Evolutionary conservation across 2,329 filamentous ascomycete genomes (phyloP).

Genomic region (Sclerotinia spermophila): DNA sequence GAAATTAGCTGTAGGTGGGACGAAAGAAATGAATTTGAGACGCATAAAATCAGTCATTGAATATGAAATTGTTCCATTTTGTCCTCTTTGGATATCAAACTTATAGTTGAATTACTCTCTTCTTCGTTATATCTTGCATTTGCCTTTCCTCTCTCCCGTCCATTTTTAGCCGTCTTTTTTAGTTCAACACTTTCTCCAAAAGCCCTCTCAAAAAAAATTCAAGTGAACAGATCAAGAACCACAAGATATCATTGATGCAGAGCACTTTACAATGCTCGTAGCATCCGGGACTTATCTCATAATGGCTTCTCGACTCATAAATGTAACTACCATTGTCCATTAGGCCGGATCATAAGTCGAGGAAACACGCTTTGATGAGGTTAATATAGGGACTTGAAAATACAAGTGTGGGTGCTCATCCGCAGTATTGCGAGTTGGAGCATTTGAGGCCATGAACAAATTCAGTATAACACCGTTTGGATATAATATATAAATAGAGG

Average conservation of each 20-base stretch:
- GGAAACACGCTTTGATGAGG: too few relatives aligned
- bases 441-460: background rate
- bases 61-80: background rate
- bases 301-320: too few relatives aligned
- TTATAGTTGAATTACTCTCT: background rate
- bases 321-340: too few relatives aligned
- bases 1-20: background rate
- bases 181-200: background rate
- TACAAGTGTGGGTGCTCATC: background rate
- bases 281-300: too few relatives aligned
- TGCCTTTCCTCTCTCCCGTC: background rate
- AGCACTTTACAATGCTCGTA: too few relatives aligned
- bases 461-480: rapidly evolving
- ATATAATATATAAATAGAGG: background rate
- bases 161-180: background rate
- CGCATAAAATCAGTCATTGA: background rate
- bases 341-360: too few relatives aligned
- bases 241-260: background rate
- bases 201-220: background rate
- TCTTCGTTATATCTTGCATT: background rate
- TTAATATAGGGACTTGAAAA: too few relatives aligned
- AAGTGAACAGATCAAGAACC: background rate
- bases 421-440: background rate
- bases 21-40: background rate
- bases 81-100: background rate